Evolutionary conservation across 164 flowering plant genomes (phyloP), one percentile per base, ranked within the genome.

Genomic region (Buxus sempervirens): DNA sequence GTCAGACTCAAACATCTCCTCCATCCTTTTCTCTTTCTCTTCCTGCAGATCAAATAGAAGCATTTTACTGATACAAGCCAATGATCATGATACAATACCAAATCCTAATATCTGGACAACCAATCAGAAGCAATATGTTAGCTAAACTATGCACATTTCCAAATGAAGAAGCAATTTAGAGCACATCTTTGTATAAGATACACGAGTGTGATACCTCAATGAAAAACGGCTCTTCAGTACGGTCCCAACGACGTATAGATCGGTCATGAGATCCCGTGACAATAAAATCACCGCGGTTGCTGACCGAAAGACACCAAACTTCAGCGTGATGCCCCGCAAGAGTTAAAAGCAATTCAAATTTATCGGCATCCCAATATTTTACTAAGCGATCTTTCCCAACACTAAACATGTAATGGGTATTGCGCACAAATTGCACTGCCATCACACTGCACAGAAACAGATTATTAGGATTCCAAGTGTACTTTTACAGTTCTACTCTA

Each of bases 361-460:
- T 96, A 80, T 96, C 99, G 45, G 97, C 98, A 84, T 96, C 99
- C 98, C 99, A 96, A 76, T 96, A 96, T 67, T 93, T 96, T 24
- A 96, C 84, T 32, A 88, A 82, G 24, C 90, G 90, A 77, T 96
- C 99, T 75, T 89, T 93, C 61, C 99, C 99, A 70, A 83, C 92
- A 67, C 97, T 96, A 58, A 96, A 93, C 78, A 96, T 22, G 76
- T 96, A 96, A 77, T 93, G 99, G 10, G 99, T 93, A 64, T 87
- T 90, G 61, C 69, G 80, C 15, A 96, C 99, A 84, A 96, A 96
- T 70, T 86, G 82, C 72, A 93, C 98, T 49, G 85, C 97, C 85
- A 77, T 86, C 22, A 96, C 93, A 87, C 98, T 96, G 89, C 70
- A 72, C 51, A 28, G 58, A 81, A 80, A 83, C 13, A 64, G 21